These are phyloP conservation scores for Candida boleticola DNA, from an alignment of 805 yeast species.

Conservation along the genomic window DNA sequence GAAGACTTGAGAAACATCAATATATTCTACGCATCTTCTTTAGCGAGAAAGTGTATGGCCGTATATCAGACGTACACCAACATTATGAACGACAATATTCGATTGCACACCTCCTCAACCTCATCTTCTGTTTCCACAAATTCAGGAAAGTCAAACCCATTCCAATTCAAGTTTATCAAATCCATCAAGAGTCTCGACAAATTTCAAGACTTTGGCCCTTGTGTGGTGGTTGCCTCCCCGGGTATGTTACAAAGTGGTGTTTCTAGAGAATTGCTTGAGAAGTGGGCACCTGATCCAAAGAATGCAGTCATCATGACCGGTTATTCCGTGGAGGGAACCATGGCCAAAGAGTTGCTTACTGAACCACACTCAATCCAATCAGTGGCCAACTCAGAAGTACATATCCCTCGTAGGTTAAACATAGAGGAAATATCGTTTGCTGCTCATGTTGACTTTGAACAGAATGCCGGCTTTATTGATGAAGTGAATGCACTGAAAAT, in stretches of 20 bases:
- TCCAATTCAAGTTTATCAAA: slow-evolving; percentile 81
- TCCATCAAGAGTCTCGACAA: slow-evolving; percentile 76
- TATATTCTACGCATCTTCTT: slow-evolving; percentile 85
- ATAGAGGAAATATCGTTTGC: slow-evolving; percentile 97
- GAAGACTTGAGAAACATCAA: slow-evolving; percentile 79
- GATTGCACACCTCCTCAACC: slow-evolving; percentile 55
- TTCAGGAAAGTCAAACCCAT: slow-evolving; percentile 61
- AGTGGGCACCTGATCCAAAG: slow-evolving; percentile 97
- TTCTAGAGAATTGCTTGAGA: slow-evolving; percentile 84
- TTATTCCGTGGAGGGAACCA: slow-evolving; percentile 96
- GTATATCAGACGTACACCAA: slow-evolving; percentile 95
- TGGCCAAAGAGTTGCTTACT: slow-evolving; percentile 85
- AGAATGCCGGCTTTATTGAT: slow-evolving; percentile 88
- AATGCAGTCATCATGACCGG: slow-evolving; percentile 90
- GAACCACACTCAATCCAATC: slow-evolving; percentile 94
- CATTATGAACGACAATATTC: slow-evolving; percentile 93
- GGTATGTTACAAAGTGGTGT: slow-evolving; percentile 98
- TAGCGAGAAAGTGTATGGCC: slow-evolving; percentile 95
- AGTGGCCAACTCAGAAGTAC: slow-evolving; percentile 70
- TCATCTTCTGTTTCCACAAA: slow-evolving; percentile 11
- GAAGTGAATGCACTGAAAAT: slow-evolving; percentile 80
- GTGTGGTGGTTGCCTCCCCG: slow-evolving; percentile 94
- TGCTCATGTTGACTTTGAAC: slow-evolving; percentile 98
- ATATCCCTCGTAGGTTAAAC: slow-evolving; percentile 80
- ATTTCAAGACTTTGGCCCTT: slow-evolving; percentile 91